phyloP scores from a whole-genome alignment of 2,329 filamentous ascomycete genomes.

The Calonectria crousiana region DNA sequence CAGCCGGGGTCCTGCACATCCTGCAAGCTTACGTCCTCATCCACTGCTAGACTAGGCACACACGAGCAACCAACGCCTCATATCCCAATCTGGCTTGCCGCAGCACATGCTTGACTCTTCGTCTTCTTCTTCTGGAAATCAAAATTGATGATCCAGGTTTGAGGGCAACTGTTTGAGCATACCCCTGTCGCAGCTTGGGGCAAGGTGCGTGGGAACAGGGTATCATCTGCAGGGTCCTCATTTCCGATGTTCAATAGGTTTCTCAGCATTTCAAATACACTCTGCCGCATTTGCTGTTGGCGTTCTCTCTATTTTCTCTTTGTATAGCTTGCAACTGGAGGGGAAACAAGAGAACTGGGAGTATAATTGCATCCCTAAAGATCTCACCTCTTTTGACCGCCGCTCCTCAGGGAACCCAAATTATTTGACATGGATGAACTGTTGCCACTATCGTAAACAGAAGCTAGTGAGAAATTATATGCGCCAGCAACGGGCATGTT shows the following conservation, averaged over 20 bases:
- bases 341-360: background rate
- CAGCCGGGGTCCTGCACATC: background rate
- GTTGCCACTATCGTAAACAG: background rate
- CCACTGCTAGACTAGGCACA: conserved; percentile 1
- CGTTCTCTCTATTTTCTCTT: too few species aligned
- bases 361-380: background rate
- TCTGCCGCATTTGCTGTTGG: background rate
- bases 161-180: background rate
- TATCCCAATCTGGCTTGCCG: conserved; percentile 16
- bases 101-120: background rate
- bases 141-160: conserved; percentile 26
- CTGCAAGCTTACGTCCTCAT: background rate
- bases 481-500: background rate
- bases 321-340: background rate
- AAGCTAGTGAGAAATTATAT: background rate
- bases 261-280: background rate
- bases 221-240: background rate
- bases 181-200: background rate
- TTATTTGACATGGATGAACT: too few species aligned
- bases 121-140: background rate
- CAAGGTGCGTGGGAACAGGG: background rate
- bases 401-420: too few species aligned
- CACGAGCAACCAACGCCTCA: conserved; percentile 1
- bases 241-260: background rate
- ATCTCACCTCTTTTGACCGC: too few species aligned